Percentiles rank a stretch among this genome's conserved stretches.
Evolutionary conservation across 495 filamentous ascomycete species (phyloP).

Genomic region (Pyrenula aspistea): DNA sequence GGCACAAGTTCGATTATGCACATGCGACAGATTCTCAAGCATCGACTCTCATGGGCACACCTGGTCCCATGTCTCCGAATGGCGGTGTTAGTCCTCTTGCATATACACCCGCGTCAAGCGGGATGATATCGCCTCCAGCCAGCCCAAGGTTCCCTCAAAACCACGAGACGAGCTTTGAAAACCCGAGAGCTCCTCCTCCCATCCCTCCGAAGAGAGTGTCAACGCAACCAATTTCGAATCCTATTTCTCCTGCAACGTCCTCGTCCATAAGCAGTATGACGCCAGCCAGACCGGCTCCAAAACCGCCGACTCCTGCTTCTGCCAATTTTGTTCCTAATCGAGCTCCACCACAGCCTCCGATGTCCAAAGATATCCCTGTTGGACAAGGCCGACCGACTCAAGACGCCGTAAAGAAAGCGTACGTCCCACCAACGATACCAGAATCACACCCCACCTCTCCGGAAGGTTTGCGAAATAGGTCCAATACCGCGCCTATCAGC

Average conservation of each 20-base stretch:
- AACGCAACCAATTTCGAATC: not conserved
- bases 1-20: slow-evolving; percentile 92
- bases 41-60: slow-evolving; percentile 18
- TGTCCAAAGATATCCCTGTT: slow-evolving; percentile 12
- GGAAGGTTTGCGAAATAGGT: slow-evolving; percentile 27
- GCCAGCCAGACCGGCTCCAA: slow-evolving; percentile 13
- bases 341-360: slow-evolving; percentile 39
- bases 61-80: slow-evolving; percentile 2
- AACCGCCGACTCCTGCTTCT: slow-evolving; percentile 29
- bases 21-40: slow-evolving; percentile 44
- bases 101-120: slow-evolving; percentile 6
- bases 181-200: slow-evolving; percentile 84
- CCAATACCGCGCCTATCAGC: slow-evolving; percentile 10
- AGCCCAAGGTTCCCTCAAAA: slow-evolving; percentile 89
- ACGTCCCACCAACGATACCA: slow-evolving; percentile 23
- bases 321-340: slow-evolving; percentile 20
- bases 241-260: slow-evolving; percentile 26
- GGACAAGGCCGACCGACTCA: slow-evolving; percentile 11
- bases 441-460: slow-evolving; percentile 47
- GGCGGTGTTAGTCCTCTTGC: not conserved
- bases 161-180: slow-evolving; percentile 91
- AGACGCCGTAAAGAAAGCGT: slow-evolving; percentile 15
- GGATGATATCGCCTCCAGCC: slow-evolving; percentile 65
- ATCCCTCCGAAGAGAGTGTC: slow-evolving; percentile 51
- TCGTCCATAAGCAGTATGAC: slow-evolving; percentile 19